Conservation (phyloP, 176 grass and related monocot species). For the Otatea glauca region DNA sequence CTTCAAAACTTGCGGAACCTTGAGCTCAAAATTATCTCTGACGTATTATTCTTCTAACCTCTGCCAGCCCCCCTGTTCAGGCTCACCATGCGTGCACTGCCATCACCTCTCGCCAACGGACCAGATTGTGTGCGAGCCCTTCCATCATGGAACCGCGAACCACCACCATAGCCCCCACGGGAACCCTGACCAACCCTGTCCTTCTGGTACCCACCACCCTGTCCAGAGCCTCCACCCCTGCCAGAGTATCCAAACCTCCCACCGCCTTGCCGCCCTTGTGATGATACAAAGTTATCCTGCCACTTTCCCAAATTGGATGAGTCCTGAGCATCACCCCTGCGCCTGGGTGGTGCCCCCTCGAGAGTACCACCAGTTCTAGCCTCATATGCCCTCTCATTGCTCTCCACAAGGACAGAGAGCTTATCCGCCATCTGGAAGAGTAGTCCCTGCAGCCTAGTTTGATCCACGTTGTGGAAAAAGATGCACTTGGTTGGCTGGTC, state of each 20-base stretch:
- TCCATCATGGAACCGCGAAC: conserved; percentile 60
- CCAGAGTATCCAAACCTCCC: conserved; percentile 61
- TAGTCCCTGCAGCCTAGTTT: conserved; percentile 85
- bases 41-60: conserved; percentile 49
- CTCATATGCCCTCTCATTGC: conserved; percentile 92
- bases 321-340: conserved; percentile 73
- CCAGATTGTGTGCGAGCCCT: conserved; percentile 44
- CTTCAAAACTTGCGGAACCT: conserved; percentile 37
- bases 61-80: conserved; percentile 71
- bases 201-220: conserved; percentile 64
- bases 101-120: conserved; percentile 48
- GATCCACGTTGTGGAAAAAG: conserved; percentile 88
- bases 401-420: conserved; percentile 80
- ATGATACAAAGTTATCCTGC: conserved; percentile 79
- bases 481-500: conserved; percentile 89
- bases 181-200: conserved; percentile 60
- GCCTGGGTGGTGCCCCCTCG: conserved; percentile 73
- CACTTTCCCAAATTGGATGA: conserved; percentile 59
- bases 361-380: conserved; percentile 88
- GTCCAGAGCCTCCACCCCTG: conserved; percentile 62
- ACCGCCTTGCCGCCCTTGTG: conserved; percentile 65
- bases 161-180: conserved; percentile 57
- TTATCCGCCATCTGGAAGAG: conserved; percentile 95
- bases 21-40: conserved; percentile 24
- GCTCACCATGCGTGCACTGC: conserved; percentile 75